These are phyloP conservation scores for Serendipita indica DNA, from an alignment of 768 basidiomycete genomes.

Conservation along the genomic window DNA sequence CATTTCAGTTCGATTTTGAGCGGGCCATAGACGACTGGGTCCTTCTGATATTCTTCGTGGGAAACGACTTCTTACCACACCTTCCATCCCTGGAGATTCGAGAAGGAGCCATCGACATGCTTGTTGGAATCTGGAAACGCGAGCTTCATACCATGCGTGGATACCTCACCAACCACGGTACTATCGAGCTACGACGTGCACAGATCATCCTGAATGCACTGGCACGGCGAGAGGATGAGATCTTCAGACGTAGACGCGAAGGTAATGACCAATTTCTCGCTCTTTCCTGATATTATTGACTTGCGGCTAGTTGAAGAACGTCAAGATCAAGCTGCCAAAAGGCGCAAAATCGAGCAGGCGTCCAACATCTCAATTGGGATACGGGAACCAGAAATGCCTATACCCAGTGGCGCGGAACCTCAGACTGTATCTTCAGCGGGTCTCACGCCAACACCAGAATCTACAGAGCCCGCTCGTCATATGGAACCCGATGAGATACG, in stretches of 20 bases:
- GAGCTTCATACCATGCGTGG: constrained; percentile 94
- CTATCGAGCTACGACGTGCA: constrained; percentile 67
- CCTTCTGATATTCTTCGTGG: constrained; percentile 98
- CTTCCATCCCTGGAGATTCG: constrained; percentile 96
- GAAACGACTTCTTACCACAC: constrained; percentile 98
- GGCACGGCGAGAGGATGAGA: constrained; percentile 88
- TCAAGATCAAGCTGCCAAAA: constrained; percentile 81
- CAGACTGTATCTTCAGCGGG: no score
- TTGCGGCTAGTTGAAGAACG: constrained; percentile 69
- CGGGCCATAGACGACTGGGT: constrained; percentile 99
- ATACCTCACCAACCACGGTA: constrained; percentile 87
- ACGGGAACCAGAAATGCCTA: no score
- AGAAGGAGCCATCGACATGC: constrained; percentile 96
- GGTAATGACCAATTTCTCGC: constrained; percentile 33
- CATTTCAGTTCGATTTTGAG: constrained; percentile 86
- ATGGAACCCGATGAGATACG: no score
- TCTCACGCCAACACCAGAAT: no score
- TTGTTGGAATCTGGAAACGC: constrained; percentile 89
- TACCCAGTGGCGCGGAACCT: no score
- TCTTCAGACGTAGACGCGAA: constrained; percentile 85
- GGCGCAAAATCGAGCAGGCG: constrained; percentile 56
- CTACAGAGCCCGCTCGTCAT: no score
- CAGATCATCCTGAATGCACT: constrained; percentile 93
- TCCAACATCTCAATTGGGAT: constrained; percentile 18
- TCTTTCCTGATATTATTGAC: constrained; percentile 6